phyloP scores from a whole-genome alignment of 2,329 filamentous ascomycete genomes.

The Nectriaceae sp. region DNA sequence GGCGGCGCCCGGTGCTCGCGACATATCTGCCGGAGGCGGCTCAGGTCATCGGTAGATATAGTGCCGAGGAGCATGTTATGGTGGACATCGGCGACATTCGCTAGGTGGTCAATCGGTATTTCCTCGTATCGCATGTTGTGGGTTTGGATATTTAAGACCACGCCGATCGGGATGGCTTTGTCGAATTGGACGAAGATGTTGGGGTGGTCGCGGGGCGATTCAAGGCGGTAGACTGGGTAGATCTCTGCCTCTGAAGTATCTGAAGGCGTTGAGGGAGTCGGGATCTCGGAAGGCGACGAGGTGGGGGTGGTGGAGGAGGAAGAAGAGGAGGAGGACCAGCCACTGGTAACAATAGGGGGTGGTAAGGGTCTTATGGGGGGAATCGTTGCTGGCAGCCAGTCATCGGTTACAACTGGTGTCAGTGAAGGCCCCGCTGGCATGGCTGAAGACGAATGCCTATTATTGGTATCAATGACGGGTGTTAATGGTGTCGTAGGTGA shows the following conservation, averaged over 20 bases:
- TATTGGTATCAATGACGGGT: too few relatives aligned
- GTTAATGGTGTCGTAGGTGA: too few relatives aligned
- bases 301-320: slow-evolving; percentile 4
- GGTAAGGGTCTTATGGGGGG: too few relatives aligned
- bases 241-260: slow-evolving; percentile 8
- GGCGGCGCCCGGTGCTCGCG: too few relatives aligned
- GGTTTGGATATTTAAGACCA: slow-evolving; percentile 8
- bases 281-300: slow-evolving; percentile 1
- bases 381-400: too few relatives aligned
- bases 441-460: too few relatives aligned
- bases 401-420: too few relatives aligned
- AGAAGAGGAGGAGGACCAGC: not conserved
- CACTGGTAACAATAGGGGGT: not conserved
- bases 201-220: slow-evolving; percentile 15
- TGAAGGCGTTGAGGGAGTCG: not conserved
- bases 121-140: slow-evolving; percentile 1
- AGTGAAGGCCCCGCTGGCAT: too few relatives aligned
- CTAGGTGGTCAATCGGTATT: slow-evolving; percentile 6
- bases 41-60: slow-evolving; percentile 18
- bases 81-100: slow-evolving; percentile 12
- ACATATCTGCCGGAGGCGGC: slow-evolving; percentile 17
- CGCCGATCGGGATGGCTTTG: slow-evolving; percentile 8
- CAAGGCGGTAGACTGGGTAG: slow-evolving; percentile 21
- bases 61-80: slow-evolving; percentile 20
- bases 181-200: slow-evolving; percentile 21